Conservation (phyloP, 495 filamentous ascomycete genomes). For the Stereocaulon alpinum region DNA sequence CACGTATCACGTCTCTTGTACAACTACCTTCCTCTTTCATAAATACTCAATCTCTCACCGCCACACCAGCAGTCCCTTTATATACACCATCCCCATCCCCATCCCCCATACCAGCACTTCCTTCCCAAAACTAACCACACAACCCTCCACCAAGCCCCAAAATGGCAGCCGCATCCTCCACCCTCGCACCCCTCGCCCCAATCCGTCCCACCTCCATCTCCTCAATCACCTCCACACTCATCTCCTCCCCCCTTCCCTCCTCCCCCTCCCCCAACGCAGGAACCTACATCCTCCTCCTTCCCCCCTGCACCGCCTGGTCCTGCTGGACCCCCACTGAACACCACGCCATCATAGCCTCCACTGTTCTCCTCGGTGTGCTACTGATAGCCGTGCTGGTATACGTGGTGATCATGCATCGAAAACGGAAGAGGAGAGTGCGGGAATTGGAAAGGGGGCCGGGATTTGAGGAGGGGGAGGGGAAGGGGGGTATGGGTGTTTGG, state of each 20-base stretch:
- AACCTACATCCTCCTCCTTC: neutral
- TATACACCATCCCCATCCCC: neutral
- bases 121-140: neutral
- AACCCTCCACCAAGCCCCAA: neutral
- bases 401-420: neutral
- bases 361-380: neutral
- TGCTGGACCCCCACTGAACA: neutral
- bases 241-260: neutral
- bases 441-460: neutral
- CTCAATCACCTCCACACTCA: neutral
- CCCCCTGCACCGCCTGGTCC: neutral
- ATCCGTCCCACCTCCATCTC: neutral
- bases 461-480: neutral
- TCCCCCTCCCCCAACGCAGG: neutral
- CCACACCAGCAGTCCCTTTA: neutral
- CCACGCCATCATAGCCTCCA: slow-evolving; percentile 3
- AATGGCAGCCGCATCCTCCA: neutral
- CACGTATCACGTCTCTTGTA: neutral
- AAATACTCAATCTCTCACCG: neutral
- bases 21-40: no score
- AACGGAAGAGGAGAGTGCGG: neutral
- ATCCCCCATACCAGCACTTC: no score
- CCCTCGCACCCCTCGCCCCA: neutral
- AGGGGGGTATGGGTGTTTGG: no score
- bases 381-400: neutral